These are phyloP conservation scores for Exophiala dermatitidis DNA, from an alignment of 2,329 filamentous ascomycete genomes.

Conservation along the genomic window DNA sequence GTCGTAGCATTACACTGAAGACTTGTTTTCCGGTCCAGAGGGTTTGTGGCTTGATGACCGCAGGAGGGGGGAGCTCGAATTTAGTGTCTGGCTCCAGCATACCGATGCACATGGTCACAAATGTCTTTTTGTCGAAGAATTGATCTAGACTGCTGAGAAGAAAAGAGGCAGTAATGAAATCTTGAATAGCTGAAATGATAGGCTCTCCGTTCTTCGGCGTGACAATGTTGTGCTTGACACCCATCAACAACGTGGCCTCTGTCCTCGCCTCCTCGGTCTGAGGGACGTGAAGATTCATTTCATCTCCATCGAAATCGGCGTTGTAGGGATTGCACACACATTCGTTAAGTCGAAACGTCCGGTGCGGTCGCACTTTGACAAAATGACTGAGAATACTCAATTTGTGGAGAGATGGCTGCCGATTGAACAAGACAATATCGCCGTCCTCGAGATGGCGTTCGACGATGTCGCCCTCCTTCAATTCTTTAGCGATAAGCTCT, in stretches of 20 bases:
- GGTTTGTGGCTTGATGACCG: conserved; percentile 74
- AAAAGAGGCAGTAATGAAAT: conserved; percentile 96
- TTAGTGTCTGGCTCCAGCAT: conserved; percentile 78
- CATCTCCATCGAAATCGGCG: conserved; percentile 96
- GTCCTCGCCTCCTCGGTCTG: conserved; percentile 95
- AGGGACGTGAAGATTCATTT: conserved; percentile 98
- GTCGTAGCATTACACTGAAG: conserved; percentile 84
- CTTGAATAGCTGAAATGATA: conserved; percentile 97
- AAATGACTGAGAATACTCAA: conserved; percentile 96
- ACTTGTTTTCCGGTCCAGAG: conserved; percentile 97
- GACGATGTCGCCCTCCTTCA: conserved; percentile 79
- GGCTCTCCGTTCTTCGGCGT: conserved; percentile 97
- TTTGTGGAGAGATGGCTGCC: conserved; percentile 95
- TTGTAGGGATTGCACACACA: conserved; percentile 98
- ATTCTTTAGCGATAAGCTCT: conserved; percentile 61
- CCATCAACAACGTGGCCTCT: conserved; percentile 94
- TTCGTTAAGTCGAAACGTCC: conserved; percentile 93
- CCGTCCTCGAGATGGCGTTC: conserved; percentile 92
- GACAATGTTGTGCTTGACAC: conserved; percentile 89
- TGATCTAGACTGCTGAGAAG: conserved; percentile 84
- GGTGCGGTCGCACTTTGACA: conserved; percentile 87
- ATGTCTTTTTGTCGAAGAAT: conserved; percentile 83
- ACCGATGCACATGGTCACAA: conserved; percentile 82
- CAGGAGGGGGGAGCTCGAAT: conserved; percentile 78
- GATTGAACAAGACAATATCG: conserved; percentile 95